Base-by-base conservation (phyloP, 2,329 filamentous ascomycete genomes). In the Lasiodiplodia sp. region DNA sequence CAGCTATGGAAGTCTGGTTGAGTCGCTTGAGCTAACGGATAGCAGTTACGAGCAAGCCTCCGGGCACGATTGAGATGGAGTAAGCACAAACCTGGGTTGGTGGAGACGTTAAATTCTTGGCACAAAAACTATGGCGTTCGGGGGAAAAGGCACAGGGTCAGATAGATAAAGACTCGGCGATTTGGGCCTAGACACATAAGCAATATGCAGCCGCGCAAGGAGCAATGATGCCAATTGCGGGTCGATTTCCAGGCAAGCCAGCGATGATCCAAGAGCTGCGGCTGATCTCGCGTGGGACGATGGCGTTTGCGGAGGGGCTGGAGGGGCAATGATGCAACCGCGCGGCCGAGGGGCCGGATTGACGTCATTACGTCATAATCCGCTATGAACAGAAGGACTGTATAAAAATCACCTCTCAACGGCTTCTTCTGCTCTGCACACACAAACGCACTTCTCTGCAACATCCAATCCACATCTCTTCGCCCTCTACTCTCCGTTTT, bases 51-150 rank as follows among this genome's bases (percentile, higher is more conserved):
- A 88, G 87, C 78, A 91, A 91, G 82, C 88, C 89, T 63, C 89
- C 89, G 58, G 89, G 88, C 70, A 93, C 91, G 2, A 92, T 93
- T 75, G 91, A 92, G 83, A 87, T 92, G 83, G 90, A 92, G 81
- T 93, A 87, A 78, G 68, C 11, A 25, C 37, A 16, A 25, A 44
- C 21, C 44, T 31, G 49, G 49, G 38, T n/a, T 56, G 52, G 57
- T 34, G 49, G 56, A 18, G 57, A 55, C 23, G 31, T 34, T 34
- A 34, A 34, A 28, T 37, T 51, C 28, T 68, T 65, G 60, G 58
- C 51, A 49, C n/a, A 34, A 21, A 65, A n/a, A 37, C 28, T 25
- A 62, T 47, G 67, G 67, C 67, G 67, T 68, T 68, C 38, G 28
- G 57, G 67, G 52, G 38, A 51, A 38, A 38, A n/a, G 67, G 58